Base-by-base conservation (phyloP, 2,329 filamentous ascomycete species). In the Alternaria triticina region DNA sequence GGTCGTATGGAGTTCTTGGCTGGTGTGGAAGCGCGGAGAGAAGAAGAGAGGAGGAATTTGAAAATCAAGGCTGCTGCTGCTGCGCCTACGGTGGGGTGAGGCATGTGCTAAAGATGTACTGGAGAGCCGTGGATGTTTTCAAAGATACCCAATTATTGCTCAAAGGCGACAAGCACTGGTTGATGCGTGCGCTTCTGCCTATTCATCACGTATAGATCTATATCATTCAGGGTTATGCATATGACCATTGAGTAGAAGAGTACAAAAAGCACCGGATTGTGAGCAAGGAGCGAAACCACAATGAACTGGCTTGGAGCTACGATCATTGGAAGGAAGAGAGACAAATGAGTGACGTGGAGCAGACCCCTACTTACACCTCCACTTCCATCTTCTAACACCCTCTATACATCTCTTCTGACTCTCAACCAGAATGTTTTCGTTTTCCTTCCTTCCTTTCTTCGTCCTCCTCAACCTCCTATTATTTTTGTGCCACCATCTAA, bases 1-100 rank as follows among this genome's bases (percentile, higher is more conserved):
- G 86, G 83, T 15, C 83, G 87, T 50, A 88, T 88, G 83, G 86
- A 88, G 56, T 90, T 90, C 74, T 79, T 90, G 81, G 83, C 83
- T 62, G 83, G 85, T 11, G 86, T 88, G 27, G 87, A 88, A 66
- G 82, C 83, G 45, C 84, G 83, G 64, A 81, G 81, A 68, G 87
- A 90, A 65, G 85, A 86, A 54, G 86, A 88, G 69, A 83, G 84
- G 54, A 82, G 55, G 30, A 65, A 62, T 43, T 20, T 84, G 66
- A 82, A 81, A 68, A 83, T 83, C 44, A 84, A 86, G 65, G 67
- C 69, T 33, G 64, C 68, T 3, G 65, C 66, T 33, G 60, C 71
- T 17, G 62, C 61, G 9, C 55, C 57, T 10, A 61, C 36, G 49
- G 36, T n/a, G 15, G 50, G 60, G n/a, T 61, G 40, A 50, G 27